Base-by-base conservation (phyloP, 1,139 yeast genomes). In the Magnusiomyces clavatus region DNA sequence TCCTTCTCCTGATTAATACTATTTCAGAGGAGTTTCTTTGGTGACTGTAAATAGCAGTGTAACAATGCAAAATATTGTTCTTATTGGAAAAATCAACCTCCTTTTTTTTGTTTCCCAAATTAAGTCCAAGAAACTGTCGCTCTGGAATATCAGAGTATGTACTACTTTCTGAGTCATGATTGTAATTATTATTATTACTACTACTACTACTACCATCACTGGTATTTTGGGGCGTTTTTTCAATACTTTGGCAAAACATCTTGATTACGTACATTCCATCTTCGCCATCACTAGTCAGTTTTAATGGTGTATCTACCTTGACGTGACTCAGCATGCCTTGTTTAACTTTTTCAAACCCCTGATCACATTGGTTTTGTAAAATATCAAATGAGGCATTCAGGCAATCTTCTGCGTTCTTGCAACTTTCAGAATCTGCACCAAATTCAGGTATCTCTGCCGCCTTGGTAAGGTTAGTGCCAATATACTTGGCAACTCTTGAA, bases 401-500 rank as follows among this genome's bases (percentile, higher is more conserved):
- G 39, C 14, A 24, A 34, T 39, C 19, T 34, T 24, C 47, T 29
- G 31, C 39, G 50, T 36, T 39, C 39, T 14, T 40, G 39, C 17
- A 58, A 46, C 10, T 46, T 47, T 16, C 29, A 29, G 38, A 36
- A 12, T 16, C 24, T 24, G n/a, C 31, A 11, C 47, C 44, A 43
- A 43, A 43, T 16, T 14, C 37, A n/a, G 48, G 34, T 14, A 20
- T 19, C 3, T 41, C 35, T 17, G 37, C 51, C 13, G 47, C 38
- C 13, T 29, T 17, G 14, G 42, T 17, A 14, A 46, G 52, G 38
- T 53, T 48, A 11, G 49, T 47, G 6, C 61, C 55, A 16, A 64
- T 54, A 49, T 57, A 63, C 47, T 54, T 54, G 17, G 56, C 57
- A n/a, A 62, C 61, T 36, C 56, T 60, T 11, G 52, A 50, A 2